Percentiles rank a stretch among this genome's conserved stretches.
These are phyloP conservation scores for Cytospora paraplurivora DNA, from an alignment of 2,329 filamentous ascomycete species.

Conservation along the genomic window DNA sequence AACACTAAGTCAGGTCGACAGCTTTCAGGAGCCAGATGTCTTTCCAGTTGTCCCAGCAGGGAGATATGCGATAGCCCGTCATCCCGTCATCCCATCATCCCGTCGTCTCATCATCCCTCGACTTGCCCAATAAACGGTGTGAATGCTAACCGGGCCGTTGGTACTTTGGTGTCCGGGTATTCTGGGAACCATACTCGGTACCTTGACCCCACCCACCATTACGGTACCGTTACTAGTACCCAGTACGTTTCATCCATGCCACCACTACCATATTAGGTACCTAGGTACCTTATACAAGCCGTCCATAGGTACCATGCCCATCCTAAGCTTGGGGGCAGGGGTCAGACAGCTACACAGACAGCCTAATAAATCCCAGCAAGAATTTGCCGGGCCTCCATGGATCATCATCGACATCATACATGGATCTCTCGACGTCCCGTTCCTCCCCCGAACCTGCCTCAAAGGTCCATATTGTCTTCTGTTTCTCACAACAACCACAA, in stretches of 20 bases:
- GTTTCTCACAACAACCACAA: constrained; percentile 16
- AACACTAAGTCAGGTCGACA: no score
- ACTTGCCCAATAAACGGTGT: neutral
- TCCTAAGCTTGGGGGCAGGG: neutral
- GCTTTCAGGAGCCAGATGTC: neutral
- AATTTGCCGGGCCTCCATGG: neutral
- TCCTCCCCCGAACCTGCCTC: constrained; percentile 9
- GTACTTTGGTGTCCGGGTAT: neutral
- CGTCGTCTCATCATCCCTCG: neutral
- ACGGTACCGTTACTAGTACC: neutral
- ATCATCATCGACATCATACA: constrained; percentile 22
- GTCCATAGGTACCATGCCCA: neutral
- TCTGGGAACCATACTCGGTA: neutral
- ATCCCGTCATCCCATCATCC: neutral
- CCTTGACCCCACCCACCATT: neutral
- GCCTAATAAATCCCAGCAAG: neutral
- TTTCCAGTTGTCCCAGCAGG: neutral
- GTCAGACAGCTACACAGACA: no score
- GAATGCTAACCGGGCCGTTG: neutral
- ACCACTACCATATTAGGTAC: neutral
- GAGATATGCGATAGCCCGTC: neutral
- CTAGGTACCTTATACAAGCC: neutral
- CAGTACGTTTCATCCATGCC: neutral
- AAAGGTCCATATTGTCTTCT: constrained; percentile 3
- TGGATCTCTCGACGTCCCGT: constrained; percentile 10